A percentile compares a stretch with the other conserved stretches of the same genome.
Conservation (phyloP, 306 rosid species). For the Prosopis cineraria region DNA sequence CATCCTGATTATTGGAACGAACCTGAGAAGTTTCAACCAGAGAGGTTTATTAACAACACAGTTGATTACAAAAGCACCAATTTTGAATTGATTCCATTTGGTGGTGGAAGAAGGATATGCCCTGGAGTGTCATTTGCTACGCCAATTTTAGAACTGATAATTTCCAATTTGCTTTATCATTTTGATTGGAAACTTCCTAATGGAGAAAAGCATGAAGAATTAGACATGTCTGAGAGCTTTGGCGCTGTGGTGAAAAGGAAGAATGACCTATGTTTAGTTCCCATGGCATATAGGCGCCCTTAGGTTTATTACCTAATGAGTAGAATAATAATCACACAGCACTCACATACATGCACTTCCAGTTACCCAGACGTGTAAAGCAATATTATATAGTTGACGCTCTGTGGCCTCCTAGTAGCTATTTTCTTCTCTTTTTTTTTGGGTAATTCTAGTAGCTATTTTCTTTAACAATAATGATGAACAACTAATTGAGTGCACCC, state of each 20-base stretch:
- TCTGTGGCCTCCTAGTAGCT: too few relatives aligned
- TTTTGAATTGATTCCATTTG: background rate
- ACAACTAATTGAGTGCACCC: too few relatives aligned
- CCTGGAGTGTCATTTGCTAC: background rate
- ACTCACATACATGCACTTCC: too few relatives aligned
- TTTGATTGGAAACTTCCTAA: conserved; percentile 2
- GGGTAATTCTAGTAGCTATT: too few relatives aligned
- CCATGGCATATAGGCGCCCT: background rate
- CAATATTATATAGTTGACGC: too few relatives aligned
- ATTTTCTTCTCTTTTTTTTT: too few relatives aligned
- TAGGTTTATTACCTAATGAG: too few relatives aligned
- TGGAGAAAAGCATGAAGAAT: background rate
- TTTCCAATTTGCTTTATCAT: background rate
- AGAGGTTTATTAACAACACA: background rate
- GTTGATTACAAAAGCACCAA: background rate
- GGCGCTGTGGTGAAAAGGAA: background rate
- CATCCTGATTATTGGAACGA: background rate
- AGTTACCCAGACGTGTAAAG: too few relatives aligned
- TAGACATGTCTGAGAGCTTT: background rate
- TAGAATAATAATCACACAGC: too few relatives aligned
- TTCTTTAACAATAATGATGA: too few relatives aligned
- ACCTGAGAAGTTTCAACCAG: background rate
- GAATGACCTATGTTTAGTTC: background rate
- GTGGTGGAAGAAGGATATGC: background rate
- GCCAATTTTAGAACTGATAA: background rate